A percentile compares a stretch with the other conserved stretches of the same genome.
Evolutionary conservation across 306 rosid genomes (phyloP).

Genomic region (Rosa persica): DNA sequence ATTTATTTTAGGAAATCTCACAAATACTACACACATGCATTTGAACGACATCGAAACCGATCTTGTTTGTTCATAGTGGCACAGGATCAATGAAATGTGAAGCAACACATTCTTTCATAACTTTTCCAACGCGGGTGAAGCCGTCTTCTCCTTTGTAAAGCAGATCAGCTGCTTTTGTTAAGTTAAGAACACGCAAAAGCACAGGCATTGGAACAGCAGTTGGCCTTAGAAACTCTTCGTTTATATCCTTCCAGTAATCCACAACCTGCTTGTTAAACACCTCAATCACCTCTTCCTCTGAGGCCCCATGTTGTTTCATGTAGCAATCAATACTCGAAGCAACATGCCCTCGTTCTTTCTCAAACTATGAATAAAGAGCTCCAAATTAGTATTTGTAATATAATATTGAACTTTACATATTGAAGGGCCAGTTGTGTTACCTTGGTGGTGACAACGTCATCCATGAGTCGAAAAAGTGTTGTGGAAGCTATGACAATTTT

Average conservation of each 20-base stretch:
- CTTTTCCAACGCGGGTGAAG: conserved; percentile 26
- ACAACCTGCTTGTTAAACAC: conserved; percentile 12
- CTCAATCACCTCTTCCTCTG: conserved; percentile 12
- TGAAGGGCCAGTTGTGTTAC: background rate
- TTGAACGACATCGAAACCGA: too few relatives aligned
- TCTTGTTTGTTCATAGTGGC: background rate
- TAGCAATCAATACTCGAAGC: conserved; percentile 41
- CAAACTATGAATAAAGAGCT: conserved; percentile 23
- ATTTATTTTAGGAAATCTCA: too few relatives aligned
- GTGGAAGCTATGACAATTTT: conserved; percentile 18
- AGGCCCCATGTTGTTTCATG: conserved; percentile 27
- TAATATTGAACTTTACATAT: background rate
- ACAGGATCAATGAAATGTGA: conserved; percentile 31
- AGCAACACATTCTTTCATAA: conserved; percentile 22
- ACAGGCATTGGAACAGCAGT: conserved; percentile 26
- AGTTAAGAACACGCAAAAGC: conserved; percentile 33
- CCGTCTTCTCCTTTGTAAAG: conserved; percentile 33
- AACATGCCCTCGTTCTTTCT: conserved; percentile 37
- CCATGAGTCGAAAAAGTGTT: conserved; percentile 6
- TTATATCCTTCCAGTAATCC: conserved; percentile 42
- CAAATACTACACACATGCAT: too few relatives aligned
- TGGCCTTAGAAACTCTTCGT: conserved; percentile 34
- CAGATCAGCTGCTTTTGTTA: conserved; percentile 32
- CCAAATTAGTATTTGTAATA: background rate
- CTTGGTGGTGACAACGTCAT: conserved; percentile 20